These are phyloP conservation scores for Lentinula guzmanii DNA, from an alignment of 768 basidiomycete genomes.

Conservation along the genomic window DNA sequence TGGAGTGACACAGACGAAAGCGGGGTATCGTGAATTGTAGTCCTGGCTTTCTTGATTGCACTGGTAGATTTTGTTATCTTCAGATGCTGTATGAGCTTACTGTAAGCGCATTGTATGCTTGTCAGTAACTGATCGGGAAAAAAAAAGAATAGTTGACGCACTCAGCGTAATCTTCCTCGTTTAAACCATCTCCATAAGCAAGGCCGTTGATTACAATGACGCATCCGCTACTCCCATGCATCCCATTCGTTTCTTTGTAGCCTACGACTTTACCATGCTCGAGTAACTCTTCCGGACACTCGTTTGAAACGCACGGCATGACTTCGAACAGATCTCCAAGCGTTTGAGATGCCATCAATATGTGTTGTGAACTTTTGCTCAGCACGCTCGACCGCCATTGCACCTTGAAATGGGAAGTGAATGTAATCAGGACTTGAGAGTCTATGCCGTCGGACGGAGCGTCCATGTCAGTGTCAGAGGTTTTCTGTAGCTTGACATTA, in stretches of 20 bases:
- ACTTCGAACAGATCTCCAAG: conserved; percentile 53
- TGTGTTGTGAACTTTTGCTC: conserved; percentile 62
- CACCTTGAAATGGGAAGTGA: conserved; percentile 57
- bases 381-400: conserved; percentile 57
- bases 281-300: conserved; percentile 37
- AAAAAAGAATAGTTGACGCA: conserved; percentile 26
- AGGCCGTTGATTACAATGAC: conserved; percentile 58
- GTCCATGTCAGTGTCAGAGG: conserved; percentile 17
- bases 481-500: conserved; percentile 5
- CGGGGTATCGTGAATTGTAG: conserved; percentile 38
- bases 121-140: not conserved
- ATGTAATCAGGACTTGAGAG: conserved; percentile 44
- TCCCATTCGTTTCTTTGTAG: conserved; percentile 19
- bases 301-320: conserved; percentile 60
- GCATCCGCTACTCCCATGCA: conserved; percentile 25
- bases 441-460: conserved; percentile 9
- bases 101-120: conserved; percentile 17
- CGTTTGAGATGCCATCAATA: conserved; percentile 64
- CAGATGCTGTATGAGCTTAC: conserved; percentile 40
- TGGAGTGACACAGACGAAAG: conserved; percentile 54
- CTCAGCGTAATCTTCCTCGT: conserved; percentile 52
- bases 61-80: conserved; percentile 20
- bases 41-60: conserved; percentile 31
- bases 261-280: conserved; percentile 26
- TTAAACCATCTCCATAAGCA: conserved; percentile 50